Percentiles rank a stretch among this genome's conserved stretches.
Conservation (phyloP, 2,329 filamentous ascomycete genomes). For the Penicillium sp. region DNA sequence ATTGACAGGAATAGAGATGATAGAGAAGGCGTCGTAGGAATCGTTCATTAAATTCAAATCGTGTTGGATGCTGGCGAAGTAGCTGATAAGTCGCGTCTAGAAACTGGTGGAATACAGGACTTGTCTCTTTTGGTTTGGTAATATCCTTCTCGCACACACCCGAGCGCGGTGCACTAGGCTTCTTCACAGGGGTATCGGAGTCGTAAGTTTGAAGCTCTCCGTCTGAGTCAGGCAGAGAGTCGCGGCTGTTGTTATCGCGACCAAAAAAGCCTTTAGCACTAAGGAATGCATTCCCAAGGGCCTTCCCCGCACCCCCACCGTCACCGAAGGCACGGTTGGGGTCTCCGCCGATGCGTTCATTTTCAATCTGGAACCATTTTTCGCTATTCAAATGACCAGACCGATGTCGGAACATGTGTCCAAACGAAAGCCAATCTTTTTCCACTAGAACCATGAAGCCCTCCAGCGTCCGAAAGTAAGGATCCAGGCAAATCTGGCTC, state of each 20-base stretch:
- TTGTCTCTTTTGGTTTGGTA: slow-evolving; percentile 81
- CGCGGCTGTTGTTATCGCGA: slow-evolving; percentile 67
- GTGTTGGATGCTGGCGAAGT: slow-evolving; percentile 75
- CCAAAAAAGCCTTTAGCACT: slow-evolving; percentile 90
- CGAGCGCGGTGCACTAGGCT: slow-evolving; percentile 34
- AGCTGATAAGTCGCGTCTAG: slow-evolving; percentile 92
- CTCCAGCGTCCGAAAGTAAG: slow-evolving; percentile 89
- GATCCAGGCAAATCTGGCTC: slow-evolving; percentile 89
- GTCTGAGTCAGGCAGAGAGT: slow-evolving; percentile 63
- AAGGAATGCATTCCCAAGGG: slow-evolving; percentile 79
- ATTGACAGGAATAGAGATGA: slow-evolving; percentile 93
- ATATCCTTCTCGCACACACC: slow-evolving; percentile 59
- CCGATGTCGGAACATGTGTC: slow-evolving; percentile 95
- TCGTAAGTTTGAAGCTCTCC: slow-evolving; percentile 52
- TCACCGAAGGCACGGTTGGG: slow-evolving; percentile 42
- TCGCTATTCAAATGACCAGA: slow-evolving; percentile 84
- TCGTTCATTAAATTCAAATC: slow-evolving; percentile 95
- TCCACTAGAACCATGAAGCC: slow-evolving; percentile 93
- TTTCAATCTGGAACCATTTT: slow-evolving; percentile 89
- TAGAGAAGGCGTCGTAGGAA: slow-evolving; percentile 88
- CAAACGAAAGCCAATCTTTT: slow-evolving; percentile 97
- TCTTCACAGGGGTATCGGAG: slow-evolving; percentile 44
- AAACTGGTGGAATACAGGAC: slow-evolving; percentile 96
- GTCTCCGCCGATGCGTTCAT: slow-evolving; percentile 67
- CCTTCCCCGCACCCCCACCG: slow-evolving; percentile 58